These are phyloP conservation scores for Golubevia sp. DNA, from an alignment of 1,284 basidiomycete species.

Conservation along the genomic window DNA sequence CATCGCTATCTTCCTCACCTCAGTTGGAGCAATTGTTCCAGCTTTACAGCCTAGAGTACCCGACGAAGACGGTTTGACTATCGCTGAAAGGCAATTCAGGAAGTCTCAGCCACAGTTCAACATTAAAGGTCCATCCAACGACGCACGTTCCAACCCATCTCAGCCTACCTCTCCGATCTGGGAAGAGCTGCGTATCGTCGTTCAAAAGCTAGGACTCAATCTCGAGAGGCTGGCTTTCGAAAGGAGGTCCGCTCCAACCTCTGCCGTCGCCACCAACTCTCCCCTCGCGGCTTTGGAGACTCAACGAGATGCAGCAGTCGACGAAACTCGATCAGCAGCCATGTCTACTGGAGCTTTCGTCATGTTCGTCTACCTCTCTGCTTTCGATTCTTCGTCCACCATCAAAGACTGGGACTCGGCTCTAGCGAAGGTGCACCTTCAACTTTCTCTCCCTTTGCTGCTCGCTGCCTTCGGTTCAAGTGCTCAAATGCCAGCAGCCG, in stretches of 20 bases:
- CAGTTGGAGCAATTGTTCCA: neutral
- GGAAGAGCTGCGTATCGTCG: neutral
- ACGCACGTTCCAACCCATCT: neutral
- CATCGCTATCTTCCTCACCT: neutral
- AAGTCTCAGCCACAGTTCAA: neutral
- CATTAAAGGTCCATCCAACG: neutral
- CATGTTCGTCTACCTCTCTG: constrained; percentile 20
- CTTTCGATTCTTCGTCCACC: constrained; percentile 18
- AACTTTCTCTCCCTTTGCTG: constrained; percentile 19
- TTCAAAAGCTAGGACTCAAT: neutral
- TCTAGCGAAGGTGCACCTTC: constrained; percentile 21
- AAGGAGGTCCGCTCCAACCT: neutral
- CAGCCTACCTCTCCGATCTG: neutral
- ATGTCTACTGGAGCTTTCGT: constrained; percentile 21
- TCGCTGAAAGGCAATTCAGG: neutral
- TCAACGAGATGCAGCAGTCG: constrained; percentile 19
- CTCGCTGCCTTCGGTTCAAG: constrained; percentile 10
- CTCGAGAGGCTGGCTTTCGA: neutral
- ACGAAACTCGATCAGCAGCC: constrained; percentile 19
- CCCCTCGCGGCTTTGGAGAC: constrained; percentile 12
- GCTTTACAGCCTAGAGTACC: neutral
- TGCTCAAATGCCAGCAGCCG: neutral
- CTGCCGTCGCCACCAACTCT: neutral
- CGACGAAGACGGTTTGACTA: neutral
- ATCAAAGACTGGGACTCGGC: constrained; percentile 20